Conservation (phyloP, 2,329 filamentous ascomycete genomes). For the Purpureocillium takamizusanense region DNA sequence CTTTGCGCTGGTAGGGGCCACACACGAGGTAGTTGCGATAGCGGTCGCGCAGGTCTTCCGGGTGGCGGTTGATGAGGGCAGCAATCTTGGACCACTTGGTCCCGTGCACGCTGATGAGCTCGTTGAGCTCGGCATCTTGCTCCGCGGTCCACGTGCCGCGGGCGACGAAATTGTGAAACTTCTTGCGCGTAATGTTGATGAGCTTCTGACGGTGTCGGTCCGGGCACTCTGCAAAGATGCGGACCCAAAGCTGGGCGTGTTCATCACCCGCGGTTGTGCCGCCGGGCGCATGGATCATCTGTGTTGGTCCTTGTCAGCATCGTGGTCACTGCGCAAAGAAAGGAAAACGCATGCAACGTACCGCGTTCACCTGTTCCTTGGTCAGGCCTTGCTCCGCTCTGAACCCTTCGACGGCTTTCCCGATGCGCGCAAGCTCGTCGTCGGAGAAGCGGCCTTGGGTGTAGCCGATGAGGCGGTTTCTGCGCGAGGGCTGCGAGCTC, state of each 20-base stretch:
- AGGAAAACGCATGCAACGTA: conserved; percentile 23
- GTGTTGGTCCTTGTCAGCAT: conserved; percentile 4
- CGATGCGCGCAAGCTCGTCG: conserved; percentile 32
- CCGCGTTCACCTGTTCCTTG: conserved; percentile 36
- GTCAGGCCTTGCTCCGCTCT: conserved; percentile 31
- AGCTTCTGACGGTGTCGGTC: conserved; percentile 43
- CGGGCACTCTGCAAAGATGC: conserved; percentile 37
- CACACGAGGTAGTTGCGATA: conserved; percentile 60
- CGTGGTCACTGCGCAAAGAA: conserved; percentile 10
- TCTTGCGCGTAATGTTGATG: conserved; percentile 48
- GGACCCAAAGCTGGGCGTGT: conserved; percentile 39
- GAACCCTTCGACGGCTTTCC: conserved; percentile 33
- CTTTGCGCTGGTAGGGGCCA: conserved; percentile 39
- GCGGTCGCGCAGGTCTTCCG: conserved; percentile 59
- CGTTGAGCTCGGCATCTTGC: conserved; percentile 25
- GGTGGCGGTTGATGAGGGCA: conserved; percentile 51
- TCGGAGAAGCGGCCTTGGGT: conserved; percentile 33
- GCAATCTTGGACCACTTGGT: conserved; percentile 56
- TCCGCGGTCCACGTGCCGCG: conserved; percentile 34
- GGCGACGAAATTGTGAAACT: conserved; percentile 56
- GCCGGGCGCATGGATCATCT: conserved; percentile 27
- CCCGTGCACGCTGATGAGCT: conserved; percentile 24
- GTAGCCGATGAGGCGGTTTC: conserved; percentile 16
- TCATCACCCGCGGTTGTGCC: conserved; percentile 24
- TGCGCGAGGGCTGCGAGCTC: conserved; percentile 7